These are phyloP conservation scores for Apiotrichum porosum DNA, from an alignment of 1,284 basidiomycete species.

Conservation along the genomic window DNA sequence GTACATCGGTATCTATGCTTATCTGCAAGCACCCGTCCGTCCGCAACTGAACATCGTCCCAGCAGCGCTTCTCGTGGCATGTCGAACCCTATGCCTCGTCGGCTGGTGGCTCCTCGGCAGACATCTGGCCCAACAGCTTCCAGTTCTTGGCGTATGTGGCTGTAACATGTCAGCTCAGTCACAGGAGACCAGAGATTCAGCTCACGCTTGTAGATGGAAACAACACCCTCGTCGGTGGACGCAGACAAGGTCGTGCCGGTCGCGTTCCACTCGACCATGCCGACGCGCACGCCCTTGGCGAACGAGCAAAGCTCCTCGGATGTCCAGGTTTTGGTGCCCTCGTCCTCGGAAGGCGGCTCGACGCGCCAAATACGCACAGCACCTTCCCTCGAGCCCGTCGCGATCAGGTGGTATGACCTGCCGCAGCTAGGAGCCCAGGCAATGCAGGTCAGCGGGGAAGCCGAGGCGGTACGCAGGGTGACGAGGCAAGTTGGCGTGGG, in stretches of 20 bases:
- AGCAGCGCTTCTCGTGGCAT: no score
- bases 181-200: background rate
- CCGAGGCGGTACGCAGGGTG: slow-evolving; percentile 29
- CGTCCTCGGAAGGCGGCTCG: slow-evolving; percentile 50
- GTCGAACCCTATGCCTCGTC: slow-evolving; percentile 29
- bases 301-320: slow-evolving; percentile 75
- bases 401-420: slow-evolving; percentile 82
- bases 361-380: slow-evolving; percentile 80
- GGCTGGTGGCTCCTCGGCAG: slow-evolving; percentile 43
- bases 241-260: slow-evolving; percentile 79
- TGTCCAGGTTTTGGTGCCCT: slow-evolving; percentile 55
- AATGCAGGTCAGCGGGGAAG: slow-evolving; percentile 63
- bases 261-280: slow-evolving; percentile 62
- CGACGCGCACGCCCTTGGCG: slow-evolving; percentile 74
- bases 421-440: slow-evolving; percentile 90
- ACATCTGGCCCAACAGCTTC: slow-evolving; percentile 47
- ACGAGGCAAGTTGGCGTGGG: slow-evolving; percentile 44
- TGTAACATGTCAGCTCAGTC: slow-evolving; percentile 22
- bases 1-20: no score
- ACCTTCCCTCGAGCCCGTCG: slow-evolving; percentile 79
- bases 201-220: slow-evolving; percentile 76
- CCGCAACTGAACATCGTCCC: no score
- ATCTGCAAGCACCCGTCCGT: no score
- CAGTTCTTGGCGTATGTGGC: slow-evolving; percentile 48
- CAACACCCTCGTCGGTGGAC: slow-evolving; percentile 79